These are phyloP conservation scores for Candida succiphila DNA, from an alignment of 805 yeast genomes.

Conservation along the genomic window DNA sequence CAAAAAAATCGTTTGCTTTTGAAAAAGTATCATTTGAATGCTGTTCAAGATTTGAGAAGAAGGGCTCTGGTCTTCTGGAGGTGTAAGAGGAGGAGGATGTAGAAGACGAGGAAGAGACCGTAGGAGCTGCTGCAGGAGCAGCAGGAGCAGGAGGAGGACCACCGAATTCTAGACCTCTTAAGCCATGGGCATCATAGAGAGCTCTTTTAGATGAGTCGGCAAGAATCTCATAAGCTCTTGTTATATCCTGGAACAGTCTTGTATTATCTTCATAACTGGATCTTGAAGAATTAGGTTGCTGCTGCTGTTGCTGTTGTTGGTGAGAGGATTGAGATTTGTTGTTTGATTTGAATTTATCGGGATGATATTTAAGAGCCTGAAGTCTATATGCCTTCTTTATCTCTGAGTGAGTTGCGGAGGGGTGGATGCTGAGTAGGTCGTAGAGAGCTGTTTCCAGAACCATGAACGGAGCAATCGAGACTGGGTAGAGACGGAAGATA, in stretches of 20 bases:
- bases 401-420: slow-evolving; percentile 56
- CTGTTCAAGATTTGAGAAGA: no score
- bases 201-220: slow-evolving; percentile 33
- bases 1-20: no score
- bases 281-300: slow-evolving; percentile 26
- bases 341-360: slow-evolving; percentile 71
- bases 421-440: slow-evolving; percentile 57
- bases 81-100: no score
- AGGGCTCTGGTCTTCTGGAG: no score
- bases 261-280: slow-evolving; percentile 71
- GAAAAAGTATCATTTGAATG: no score
- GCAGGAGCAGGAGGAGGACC: not conserved
- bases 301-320: slow-evolving; percentile 36
- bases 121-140: no score
- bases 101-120: not conserved
- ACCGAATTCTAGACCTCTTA: slow-evolving; percentile 26
- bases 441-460: slow-evolving; percentile 65
- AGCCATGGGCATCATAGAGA: slow-evolving; percentile 46
- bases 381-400: slow-evolving; percentile 76
- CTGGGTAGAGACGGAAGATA: not conserved
- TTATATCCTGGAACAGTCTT: slow-evolving; percentile 46
- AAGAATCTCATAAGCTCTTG: slow-evolving; percentile 58
- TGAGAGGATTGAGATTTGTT: slow-evolving; percentile 34
- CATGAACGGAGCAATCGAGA: slow-evolving; percentile 29
- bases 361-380: slow-evolving; percentile 76